Evolutionary conservation across 495 filamentous ascomycete genomes (phyloP).

Genomic region (Hypoxylon intermedium): DNA sequence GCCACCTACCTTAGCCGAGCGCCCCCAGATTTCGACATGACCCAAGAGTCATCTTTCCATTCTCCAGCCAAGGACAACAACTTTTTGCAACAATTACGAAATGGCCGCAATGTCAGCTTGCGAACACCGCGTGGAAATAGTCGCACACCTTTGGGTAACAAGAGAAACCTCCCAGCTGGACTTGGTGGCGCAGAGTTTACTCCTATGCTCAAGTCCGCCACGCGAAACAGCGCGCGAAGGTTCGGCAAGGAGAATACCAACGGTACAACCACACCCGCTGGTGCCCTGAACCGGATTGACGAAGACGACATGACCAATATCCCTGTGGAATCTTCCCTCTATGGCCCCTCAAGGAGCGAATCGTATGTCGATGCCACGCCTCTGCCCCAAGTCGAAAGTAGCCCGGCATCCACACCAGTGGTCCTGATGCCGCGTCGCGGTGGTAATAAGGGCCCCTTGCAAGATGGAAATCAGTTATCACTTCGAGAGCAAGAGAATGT

Average conservation of each 20-base stretch:
- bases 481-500: constrained; percentile 93
- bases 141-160: constrained; percentile 70
- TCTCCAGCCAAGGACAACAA: constrained; percentile 83
- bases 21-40: constrained; percentile 75
- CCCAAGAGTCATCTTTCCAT: constrained; percentile 82
- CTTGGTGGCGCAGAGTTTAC: constrained; percentile 83
- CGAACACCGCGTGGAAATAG: constrained; percentile 68
- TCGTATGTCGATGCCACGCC: constrained; percentile 61
- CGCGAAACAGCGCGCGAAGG: constrained; percentile 74
- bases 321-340: constrained; percentile 69
- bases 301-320: constrained; percentile 72
- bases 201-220: constrained; percentile 88
- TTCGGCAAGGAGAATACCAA: constrained; percentile 59
- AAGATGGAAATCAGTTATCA: constrained; percentile 85
- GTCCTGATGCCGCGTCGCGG: constrained; percentile 66
- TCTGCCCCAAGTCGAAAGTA: constrained; percentile 76
- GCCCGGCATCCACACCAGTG: constrained; percentile 79
- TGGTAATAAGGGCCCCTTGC: constrained; percentile 66
- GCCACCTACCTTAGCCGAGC: constrained; percentile 75
- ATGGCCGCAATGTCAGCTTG: constrained; percentile 64
- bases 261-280: constrained; percentile 68
- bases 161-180: constrained; percentile 68
- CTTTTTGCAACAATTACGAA: constrained; percentile 70
- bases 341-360: constrained; percentile 64
- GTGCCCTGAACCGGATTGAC: constrained; percentile 62